Percentiles rank a stretch among this genome's conserved stretches.
phyloP scores from a whole-genome alignment of 495 filamentous ascomycete species.

The Mytilinidion resinicola region DNA sequence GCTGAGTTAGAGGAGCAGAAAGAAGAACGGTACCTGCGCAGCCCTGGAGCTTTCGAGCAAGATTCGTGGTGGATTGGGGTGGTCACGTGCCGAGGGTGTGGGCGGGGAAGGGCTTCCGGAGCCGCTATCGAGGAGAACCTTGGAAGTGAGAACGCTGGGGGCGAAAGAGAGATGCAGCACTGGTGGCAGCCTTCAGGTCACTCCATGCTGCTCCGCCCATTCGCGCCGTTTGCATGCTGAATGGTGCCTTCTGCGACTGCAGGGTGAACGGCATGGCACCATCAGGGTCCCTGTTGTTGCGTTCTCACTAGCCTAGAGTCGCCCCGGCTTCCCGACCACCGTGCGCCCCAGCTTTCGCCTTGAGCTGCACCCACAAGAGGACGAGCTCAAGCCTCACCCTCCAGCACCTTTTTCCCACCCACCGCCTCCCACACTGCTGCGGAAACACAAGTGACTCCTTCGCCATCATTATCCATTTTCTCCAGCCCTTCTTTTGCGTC shows the following conservation, averaged over 20 bases:
- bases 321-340: background rate
- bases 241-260: background rate
- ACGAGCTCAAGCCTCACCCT: background rate
- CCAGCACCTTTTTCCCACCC: background rate
- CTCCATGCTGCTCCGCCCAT: background rate
- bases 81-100: too few relatives aligned
- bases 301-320: background rate
- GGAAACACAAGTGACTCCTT: background rate
- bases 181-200: background rate
- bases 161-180: background rate
- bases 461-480: background rate
- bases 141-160: too few relatives aligned
- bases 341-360: background rate
- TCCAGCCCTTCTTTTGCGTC: background rate
- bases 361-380: background rate
- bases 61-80: too few relatives aligned
- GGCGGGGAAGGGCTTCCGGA: too few relatives aligned
- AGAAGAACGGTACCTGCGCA: too few relatives aligned
- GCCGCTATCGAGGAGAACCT: too few relatives aligned
- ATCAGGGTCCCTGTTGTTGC: background rate
- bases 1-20: too few relatives aligned
- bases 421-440: conserved; percentile 1
- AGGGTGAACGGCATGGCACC: background rate
- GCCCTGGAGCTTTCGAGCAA: too few relatives aligned
- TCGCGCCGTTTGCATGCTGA: background rate